Base-by-base conservation (phyloP, 108 stramenopile genomes). In the Nitzschia sp. region DNA sequence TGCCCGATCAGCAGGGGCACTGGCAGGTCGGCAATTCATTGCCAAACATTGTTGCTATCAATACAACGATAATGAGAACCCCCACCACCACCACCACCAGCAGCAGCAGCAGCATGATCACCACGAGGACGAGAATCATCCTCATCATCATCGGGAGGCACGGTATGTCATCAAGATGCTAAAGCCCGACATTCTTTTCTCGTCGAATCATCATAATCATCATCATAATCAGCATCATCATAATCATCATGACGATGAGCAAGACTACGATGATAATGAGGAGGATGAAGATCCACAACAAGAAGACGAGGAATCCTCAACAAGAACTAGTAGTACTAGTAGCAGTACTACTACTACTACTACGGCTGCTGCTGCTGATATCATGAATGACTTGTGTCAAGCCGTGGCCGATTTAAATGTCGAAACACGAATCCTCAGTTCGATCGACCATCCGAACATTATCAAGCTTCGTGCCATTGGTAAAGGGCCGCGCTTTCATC, bases 401-500 rank as follows among this genome's bases (percentile, higher is more conserved):
- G 85, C 80, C 9, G 60, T 81, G 17, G 67, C 77, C 16, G 85
- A 90, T 68, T 78, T 85, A 75, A 71, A 73, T 3, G 64, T 75
- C 11, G 88, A 90, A 77, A 80, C 85, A 11, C 76, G 78, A 28
- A 67, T 85, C 27, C 68, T 90, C 23, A 65, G 71, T 25, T 55
- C 59, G 25, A 57, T 84, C 1, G 66, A 80, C 22, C 88, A 90
- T 71, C 88, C 88, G 47, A 81, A 76, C 46, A 90, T 90, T 62
- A 78, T 90, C 69, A 85, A 80, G 35, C 73, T 87, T 71, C 58
- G 85, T 29, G 89, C 73, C 1, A 26, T 54, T 2, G 68, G 63
- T 15, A 17, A 22, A 17, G 22, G 11, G 5, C 13, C 35, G 44
- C 79, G 64, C 11, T 80, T 75, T 45, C 19, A 66, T 38, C 71